Base-by-base conservation (phyloP, 306 rosid genomes). In the Sphenostylis stenocarpa region DNA sequence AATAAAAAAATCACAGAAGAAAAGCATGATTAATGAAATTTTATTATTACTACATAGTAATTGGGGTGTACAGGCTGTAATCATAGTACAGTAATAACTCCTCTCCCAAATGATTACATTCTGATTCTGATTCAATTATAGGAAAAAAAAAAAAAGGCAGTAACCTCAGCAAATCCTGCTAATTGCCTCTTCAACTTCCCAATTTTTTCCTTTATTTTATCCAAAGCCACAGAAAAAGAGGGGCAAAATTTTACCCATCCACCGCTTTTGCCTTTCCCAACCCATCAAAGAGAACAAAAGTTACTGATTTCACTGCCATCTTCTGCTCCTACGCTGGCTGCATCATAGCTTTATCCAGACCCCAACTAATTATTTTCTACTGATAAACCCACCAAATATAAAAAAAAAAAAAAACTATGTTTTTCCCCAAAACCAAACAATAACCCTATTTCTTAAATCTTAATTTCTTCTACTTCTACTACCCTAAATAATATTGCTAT, bases 31-130 rank as follows among this genome's bases (percentile, higher is more conserved):
- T 58, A 63, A 56, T 14, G 2, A 57, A 39, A 71, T 6, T 21
- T 39, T 60, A 48, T 70, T 75, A 69, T 75, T 84, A 41, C 21
- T 17, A 36, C 10, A 53, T 55, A 36, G 45, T 63, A 71, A 47
- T 48, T 11, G 17, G 70, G 70, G 47, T 23, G 48, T 48, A 76
- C 82, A 76, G 72, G 45, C 31, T 75, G 82, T 53, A 80, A 75
- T 70, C 63, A 6, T 36, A 33, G 13, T 23, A 51, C 51, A 49
- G 39, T 23, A 26, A 52, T 53, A 16, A 33, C 36, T 26, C 34
- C 81, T 13, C 44, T 39, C 44, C 43, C 55, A 38, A 52, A 80
- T 71, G 66, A 73, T 73, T 58, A 79, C 80, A 73, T 10, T 4
- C 61, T 48, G 52, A 73, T 10, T 4, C 61, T 48, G 52, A 76